Percentiles rank a stretch among this genome's conserved stretches.
Conservation (phyloP, 805 yeast genomes). For the Blastobotrys parvus region DNA sequence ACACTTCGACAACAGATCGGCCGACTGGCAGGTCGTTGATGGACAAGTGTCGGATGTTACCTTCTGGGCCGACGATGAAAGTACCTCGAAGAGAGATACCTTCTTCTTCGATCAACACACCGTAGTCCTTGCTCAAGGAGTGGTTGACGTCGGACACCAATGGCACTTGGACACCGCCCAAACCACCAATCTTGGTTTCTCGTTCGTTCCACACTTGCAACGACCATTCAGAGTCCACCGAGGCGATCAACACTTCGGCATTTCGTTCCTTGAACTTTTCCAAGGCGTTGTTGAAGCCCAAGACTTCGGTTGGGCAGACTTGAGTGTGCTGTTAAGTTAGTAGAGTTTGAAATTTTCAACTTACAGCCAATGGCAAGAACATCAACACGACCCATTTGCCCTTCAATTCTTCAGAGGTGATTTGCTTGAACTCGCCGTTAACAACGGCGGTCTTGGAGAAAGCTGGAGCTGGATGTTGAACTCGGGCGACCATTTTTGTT, state of each 20-base stretch:
- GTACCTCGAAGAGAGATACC: constrained; percentile 98
- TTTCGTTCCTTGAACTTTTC: constrained; percentile 81
- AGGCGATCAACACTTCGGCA: constrained; percentile 86
- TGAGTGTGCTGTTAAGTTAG: constrained; percentile 47
- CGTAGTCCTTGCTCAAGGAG: constrained; percentile 89
- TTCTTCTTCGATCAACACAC: constrained; percentile 92
- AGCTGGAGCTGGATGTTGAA: constrained; percentile 93
- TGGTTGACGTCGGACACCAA: constrained; percentile 96
- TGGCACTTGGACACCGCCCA: constrained; percentile 92
- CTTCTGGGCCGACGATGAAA: constrained; percentile 95
- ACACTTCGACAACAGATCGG: constrained; percentile 95
- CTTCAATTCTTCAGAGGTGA: constrained; percentile 87
- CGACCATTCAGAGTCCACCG: constrained; percentile 97
- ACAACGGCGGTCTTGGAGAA: constrained; percentile 97
- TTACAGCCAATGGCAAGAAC: constrained; percentile 93
- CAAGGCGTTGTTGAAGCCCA: constrained; percentile 95
- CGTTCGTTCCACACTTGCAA: constrained; percentile 97
- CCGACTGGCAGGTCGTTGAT: constrained; percentile 99
- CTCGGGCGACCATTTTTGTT: constrained; percentile 69
- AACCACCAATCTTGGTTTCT: constrained; percentile 95
- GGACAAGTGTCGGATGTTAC: constrained; percentile 90
- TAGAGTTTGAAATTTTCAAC: neutral
- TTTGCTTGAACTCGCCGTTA: constrained; percentile 93
- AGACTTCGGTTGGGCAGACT: constrained; percentile 98
- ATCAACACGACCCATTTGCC: constrained; percentile 98